Evolutionary conservation across 306 rosid species (phyloP), one percentile per base, ranked within the genome.

Genomic region (Cicer cuneatum): DNA sequence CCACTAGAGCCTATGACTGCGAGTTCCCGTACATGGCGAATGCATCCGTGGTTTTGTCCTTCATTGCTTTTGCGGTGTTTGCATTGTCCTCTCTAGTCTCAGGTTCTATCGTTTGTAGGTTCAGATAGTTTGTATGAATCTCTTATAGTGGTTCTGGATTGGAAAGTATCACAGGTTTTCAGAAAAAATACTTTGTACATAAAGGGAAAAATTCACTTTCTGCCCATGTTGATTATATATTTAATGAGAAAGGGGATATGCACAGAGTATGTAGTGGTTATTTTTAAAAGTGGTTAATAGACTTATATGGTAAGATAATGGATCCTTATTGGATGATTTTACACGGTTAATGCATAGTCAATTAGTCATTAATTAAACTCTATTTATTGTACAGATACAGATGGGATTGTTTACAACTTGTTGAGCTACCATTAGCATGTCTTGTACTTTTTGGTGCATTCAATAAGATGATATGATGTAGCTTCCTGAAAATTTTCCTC

Each of bases 1-100:
- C 96, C 5, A 91, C 92, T 33, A 80, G 96, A 80, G 83, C 90
- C 10, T 85, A 87, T 71, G 94, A 91, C 45, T 93, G 98, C 97
- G 83, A 83, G 54, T 93, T 93, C 73, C 91, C 97, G 0, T 81
- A 80, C 14, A 85, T 91, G 94, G 98, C 91, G 2, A 79, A 68
- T 58, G 87, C 86, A 8, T 85, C 97, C 0, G 90, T 90, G 68
- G 96, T 77, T 42, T 70, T 91, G 75, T 88, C 98, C 65, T 88
- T 89, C 37, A 83, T 83, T 71, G 97, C 97, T 40, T 93, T 89
- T 76, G 76, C 81, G 59, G 84, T 89, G 35, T 84, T 93, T 82
- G 93, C 98, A 47, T 84, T 72, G 16, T 69, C 85, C 69, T 91
- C 97, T 41, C 81, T 93, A 60, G 75, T 91, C 74, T 85, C 97